phyloP scores from a whole-genome alignment of 163 green algal genomes.

The Chlamydomonas reinhardtii region DNA sequence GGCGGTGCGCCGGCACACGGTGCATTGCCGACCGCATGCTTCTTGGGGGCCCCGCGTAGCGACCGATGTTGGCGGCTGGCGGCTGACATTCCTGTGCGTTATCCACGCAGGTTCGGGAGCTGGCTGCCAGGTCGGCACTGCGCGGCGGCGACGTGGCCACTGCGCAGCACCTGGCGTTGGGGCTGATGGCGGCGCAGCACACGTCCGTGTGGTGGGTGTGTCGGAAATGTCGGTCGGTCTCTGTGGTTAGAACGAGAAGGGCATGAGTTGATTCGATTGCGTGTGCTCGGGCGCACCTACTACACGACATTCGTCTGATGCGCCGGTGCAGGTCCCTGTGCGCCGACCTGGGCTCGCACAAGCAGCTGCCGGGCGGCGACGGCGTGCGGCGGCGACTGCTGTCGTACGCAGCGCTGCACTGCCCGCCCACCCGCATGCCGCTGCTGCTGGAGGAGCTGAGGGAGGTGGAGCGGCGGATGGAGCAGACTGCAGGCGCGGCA shows the following conservation, averaged over 20 bases:
- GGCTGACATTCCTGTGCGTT: no score
- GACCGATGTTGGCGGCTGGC: no score
- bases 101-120: slow-evolving; percentile 4
- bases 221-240: no score
- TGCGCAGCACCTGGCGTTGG: slow-evolving; percentile 22
- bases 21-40: no score
- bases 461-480: slow-evolving; percentile 11
- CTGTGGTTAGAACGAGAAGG: no score
- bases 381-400: slow-evolving; percentile 22
- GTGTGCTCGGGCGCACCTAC: no score
- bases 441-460: slow-evolving; percentile 44
- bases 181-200: slow-evolving; percentile 23
- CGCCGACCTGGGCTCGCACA: slow-evolving; percentile 13
- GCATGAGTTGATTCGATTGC: no score
- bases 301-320: no score
- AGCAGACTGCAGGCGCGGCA: not conserved
- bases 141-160: slow-evolving; percentile 7
- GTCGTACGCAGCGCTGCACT: slow-evolving; percentile 40
- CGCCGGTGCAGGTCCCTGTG: slow-evolving; percentile 36
- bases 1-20: no score
- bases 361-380: slow-evolving; percentile 30
- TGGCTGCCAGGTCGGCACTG: slow-evolving; percentile 3
- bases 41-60: no score
- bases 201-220: slow-evolving; percentile 2
- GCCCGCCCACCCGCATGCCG: slow-evolving; percentile 19